Base-by-base conservation (phyloP, 1,139 yeast species). In the Geotrichum citri-aurantii region DNA sequence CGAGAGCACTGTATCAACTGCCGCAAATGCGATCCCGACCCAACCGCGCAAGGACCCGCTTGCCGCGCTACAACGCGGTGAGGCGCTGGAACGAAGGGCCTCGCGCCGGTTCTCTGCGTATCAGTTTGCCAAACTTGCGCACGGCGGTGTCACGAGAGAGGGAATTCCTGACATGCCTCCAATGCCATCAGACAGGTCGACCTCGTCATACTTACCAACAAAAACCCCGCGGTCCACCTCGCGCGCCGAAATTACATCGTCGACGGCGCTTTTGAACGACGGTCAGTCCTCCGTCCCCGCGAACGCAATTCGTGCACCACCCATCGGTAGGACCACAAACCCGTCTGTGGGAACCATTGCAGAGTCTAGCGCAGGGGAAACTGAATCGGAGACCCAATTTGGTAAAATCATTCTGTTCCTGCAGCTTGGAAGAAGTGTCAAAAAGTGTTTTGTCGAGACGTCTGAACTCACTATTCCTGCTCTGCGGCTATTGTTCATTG, bases 61-160 rank as follows among this genome's bases (percentile, higher is more conserved):
- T 29, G 78, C 84, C 0, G 90, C 88, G 64, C 77, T 92, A 23
- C 96, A 91, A 66, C 83, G 85, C 53, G 89, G 92, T 1, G 88
- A 87, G 60, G 86, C 88, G 1, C 74, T 93, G 51, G 96, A 88
- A 73, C 80, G 99, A 64, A 81, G 97, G 62, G 99, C 99, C 0
- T 91, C 97, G 0, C 82, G 90, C 65, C 76, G 99, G 61, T 93
- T 87, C 69, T 89, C 97, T 27, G 97, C 97, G 0, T 93, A 91
- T 64, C 98, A 93, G 68, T 88, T 86, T 73, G 92, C 96, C 1
- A 88, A 87, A 66, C 78, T 88, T 26, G 79, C 91, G 0, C 84
- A 82, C 64, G 69, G 74, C 14, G 70, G 74, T n/a, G 46, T 50
- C 3, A 31, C 57, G 1, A 53, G 56, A 27, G 57, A 56, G 14